These are phyloP conservation scores for Coffea humblotiana DNA, from an alignment of 305 asterid genomes.

Conservation along the genomic window DNA sequence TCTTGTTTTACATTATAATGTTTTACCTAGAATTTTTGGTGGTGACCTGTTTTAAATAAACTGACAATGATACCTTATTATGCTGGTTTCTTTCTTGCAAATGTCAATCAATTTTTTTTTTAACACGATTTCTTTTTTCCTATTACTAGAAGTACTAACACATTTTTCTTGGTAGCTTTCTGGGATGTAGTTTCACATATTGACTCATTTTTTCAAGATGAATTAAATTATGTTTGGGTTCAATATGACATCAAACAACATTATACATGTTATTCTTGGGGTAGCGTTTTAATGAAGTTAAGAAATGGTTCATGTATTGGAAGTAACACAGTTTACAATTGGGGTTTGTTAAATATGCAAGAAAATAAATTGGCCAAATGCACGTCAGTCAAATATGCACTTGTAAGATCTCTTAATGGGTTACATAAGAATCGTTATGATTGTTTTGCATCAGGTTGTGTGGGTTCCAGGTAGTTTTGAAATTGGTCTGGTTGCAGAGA, in stretches of 20 bases:
- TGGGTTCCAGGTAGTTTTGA: conserved; percentile 90
- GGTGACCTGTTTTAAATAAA: no score
- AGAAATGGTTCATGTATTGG: background rate
- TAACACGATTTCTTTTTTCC: no score
- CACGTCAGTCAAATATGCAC: background rate
- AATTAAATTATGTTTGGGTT: background rate
- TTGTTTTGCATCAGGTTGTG: conserved; percentile 45
- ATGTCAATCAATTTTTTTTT: no score
- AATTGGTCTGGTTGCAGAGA: conserved; percentile 64
- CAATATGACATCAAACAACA: background rate
- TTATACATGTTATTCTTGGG: background rate
- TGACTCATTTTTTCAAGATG: background rate
- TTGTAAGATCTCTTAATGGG: background rate
- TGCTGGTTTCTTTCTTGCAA: no score
- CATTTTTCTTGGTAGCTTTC: no score
- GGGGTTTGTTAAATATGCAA: background rate
- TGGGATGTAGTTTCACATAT: no score
- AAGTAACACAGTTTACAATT: background rate
- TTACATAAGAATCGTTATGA: background rate
- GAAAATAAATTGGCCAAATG: background rate
- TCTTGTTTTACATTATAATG: no score
- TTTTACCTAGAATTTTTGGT: no score
- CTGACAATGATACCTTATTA: no score
- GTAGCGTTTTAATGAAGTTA: background rate
- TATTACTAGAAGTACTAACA: background rate